Evolutionary conservation across 371 early-diverging fungal species (phyloP).

Genomic region (Entomophthora muscae): DNA sequence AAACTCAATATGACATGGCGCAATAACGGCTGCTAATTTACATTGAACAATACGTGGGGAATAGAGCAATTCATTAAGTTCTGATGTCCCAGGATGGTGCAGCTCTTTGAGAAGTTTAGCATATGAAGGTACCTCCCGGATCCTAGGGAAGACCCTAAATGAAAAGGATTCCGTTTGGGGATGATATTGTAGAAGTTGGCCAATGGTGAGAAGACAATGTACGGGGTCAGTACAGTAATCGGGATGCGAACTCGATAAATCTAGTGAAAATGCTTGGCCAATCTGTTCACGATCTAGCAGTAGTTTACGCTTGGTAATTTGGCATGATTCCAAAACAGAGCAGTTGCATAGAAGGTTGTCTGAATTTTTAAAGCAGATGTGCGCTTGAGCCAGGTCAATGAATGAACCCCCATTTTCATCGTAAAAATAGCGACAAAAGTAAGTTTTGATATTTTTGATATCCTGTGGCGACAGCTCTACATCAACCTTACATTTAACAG

Average conservation of each 20-base stretch:
- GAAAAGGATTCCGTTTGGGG: not conserved
- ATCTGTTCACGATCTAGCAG: constrained; percentile 8
- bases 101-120: not conserved
- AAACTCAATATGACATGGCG: not conserved
- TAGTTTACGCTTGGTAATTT: constrained; percentile 4
- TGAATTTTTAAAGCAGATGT: not conserved
- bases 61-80: not conserved
- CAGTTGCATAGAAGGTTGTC: not conserved
- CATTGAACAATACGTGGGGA: not conserved
- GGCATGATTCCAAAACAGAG: not conserved
- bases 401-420: constrained; percentile 10
- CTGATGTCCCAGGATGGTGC: too few species aligned
- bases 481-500: constrained; percentile 10
- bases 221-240: not conserved
- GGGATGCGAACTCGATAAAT: not conserved
- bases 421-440: constrained; percentile 13
- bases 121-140: not conserved
- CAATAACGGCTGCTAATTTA: not conserved
- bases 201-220: not conserved
- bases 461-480: constrained; percentile 5
- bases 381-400: constrained; percentile 6
- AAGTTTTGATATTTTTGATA: constrained; percentile 7
- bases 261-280: not conserved
- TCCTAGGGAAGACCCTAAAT: not conserved
- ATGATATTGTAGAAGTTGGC: not conserved